Evolutionary conservation across 73 alveolate genomes (phyloP).

Genomic region (Loxodes magnus): DNA sequence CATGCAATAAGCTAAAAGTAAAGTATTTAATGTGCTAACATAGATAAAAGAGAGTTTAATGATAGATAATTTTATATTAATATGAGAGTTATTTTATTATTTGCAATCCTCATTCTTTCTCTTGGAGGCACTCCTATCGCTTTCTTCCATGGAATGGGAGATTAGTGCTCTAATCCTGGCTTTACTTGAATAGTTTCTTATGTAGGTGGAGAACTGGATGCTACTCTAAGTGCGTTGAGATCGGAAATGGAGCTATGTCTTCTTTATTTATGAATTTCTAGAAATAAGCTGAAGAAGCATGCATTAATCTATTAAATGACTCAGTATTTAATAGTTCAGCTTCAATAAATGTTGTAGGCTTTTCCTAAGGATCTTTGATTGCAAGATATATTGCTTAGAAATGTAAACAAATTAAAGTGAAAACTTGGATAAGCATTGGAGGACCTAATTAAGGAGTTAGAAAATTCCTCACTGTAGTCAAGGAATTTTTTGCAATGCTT

Average conservation of each 20-base stretch:
- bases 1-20: too few species aligned
- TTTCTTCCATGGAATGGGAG: too few species aligned
- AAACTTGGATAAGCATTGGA: conserved; percentile 55
- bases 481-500: conserved; percentile 61
- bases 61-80: too few species aligned
- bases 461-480: conserved; percentile 60
- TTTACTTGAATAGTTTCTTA: too few species aligned
- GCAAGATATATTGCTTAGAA: conserved; percentile 79
- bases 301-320: conserved; percentile 42
- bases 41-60: too few species aligned
- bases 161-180: too few species aligned
- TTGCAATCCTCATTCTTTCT: too few species aligned
- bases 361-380: conserved; percentile 72
- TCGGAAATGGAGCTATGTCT: conserved; percentile 57
- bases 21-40: too few species aligned
- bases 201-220: too few species aligned
- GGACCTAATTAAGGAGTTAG: conserved; percentile 78
- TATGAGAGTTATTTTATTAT: too few species aligned
- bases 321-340: conserved; percentile 36
- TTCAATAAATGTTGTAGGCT: conserved; percentile 63
- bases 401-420: conserved; percentile 59
- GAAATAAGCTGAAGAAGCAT: conserved; percentile 68
- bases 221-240: conserved; percentile 69
- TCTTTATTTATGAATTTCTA: conserved; percentile 47
- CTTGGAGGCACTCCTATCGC: too few species aligned